These are phyloP conservation scores for Garcia nutans DNA, from an alignment of 345 rosid species.

Conservation along the genomic window DNA sequence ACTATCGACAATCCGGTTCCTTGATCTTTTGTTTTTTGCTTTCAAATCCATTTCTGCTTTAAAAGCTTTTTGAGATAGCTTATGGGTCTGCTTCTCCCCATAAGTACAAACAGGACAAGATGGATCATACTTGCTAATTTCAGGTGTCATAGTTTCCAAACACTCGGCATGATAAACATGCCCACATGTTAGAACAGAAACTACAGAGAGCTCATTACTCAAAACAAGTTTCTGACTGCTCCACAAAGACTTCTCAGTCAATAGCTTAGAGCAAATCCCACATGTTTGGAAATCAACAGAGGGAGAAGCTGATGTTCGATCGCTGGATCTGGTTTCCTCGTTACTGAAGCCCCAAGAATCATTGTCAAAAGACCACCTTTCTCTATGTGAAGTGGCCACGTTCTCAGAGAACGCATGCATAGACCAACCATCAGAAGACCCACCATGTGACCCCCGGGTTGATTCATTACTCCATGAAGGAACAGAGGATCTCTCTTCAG, in stretches of 20 bases:
- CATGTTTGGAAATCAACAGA: slow-evolving; percentile 64
- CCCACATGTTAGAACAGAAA: slow-evolving; percentile 81
- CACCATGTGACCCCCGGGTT: slow-evolving; percentile 49
- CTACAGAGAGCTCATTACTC: slow-evolving; percentile 64
- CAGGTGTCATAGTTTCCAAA: slow-evolving; percentile 83
- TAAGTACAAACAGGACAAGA: slow-evolving; percentile 88
- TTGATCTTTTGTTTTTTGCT: slow-evolving; percentile 63
- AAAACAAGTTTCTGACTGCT: slow-evolving; percentile 66
- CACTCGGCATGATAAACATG: slow-evolving; percentile 97
- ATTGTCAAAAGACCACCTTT: slow-evolving; percentile 61
- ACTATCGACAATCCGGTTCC: slow-evolving; percentile 61
- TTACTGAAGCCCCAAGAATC: slow-evolving; percentile 48
- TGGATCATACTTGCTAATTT: slow-evolving; percentile 80
- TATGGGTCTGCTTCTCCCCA: slow-evolving; percentile 70
- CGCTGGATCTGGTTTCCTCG: slow-evolving; percentile 48
- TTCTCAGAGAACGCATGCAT: slow-evolving; percentile 79
- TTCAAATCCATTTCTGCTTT: slow-evolving; percentile 73
- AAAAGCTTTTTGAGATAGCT: slow-evolving; percentile 77
- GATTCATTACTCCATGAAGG: slow-evolving; percentile 63
- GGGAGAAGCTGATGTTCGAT: slow-evolving; percentile 40
- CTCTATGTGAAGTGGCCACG: slow-evolving; percentile 60
- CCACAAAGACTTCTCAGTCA: slow-evolving; percentile 78
- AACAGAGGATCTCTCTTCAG: slow-evolving; percentile 43
- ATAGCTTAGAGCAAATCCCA: slow-evolving; percentile 80
- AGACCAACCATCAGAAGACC: slow-evolving; percentile 85